A percentile compares a stretch with the other conserved stretches of the same genome.
phyloP scores from a whole-genome alignment of 331 rosid species.

The Saraca asoca region DNA sequence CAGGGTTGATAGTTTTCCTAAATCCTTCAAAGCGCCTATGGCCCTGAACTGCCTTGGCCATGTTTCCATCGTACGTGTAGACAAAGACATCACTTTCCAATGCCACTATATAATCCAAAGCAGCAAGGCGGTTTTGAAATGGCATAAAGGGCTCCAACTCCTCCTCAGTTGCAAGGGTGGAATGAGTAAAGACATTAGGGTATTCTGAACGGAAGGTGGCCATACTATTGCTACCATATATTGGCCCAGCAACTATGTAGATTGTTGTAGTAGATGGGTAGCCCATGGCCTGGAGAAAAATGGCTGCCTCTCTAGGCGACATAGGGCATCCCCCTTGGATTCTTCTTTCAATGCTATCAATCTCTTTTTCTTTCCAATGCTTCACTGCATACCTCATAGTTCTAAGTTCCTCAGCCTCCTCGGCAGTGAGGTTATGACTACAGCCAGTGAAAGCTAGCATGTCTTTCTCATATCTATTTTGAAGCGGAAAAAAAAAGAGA shows the following conservation, averaged over 20 bases:
- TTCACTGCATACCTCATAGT: constrained; percentile 78
- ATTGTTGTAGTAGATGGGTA: constrained; percentile 91
- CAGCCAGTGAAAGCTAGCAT: constrained; percentile 99
- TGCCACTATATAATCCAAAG: constrained; percentile 88
- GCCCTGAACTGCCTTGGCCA: constrained; percentile 99
- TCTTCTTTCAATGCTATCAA: constrained; percentile 69
- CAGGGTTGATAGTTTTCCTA: constrained; percentile 85
- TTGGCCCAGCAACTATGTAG: constrained; percentile 95
- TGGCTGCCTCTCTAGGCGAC: constrained; percentile 96
- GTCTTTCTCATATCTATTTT: constrained; percentile 89
- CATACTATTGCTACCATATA: constrained; percentile 82
- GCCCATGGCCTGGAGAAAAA: constrained; percentile 94
- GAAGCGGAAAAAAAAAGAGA: neutral
- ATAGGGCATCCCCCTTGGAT: constrained; percentile 93
- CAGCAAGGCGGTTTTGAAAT: constrained; percentile 91
- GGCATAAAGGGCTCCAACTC: constrained; percentile 80
- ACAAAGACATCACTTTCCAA: constrained; percentile 91
- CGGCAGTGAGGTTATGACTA: constrained; percentile 78
- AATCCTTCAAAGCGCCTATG: constrained; percentile 92
- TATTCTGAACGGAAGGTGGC: constrained; percentile 61
- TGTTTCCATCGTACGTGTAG: constrained; percentile 94
- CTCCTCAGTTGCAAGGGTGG: constrained; percentile 77
- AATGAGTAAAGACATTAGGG: constrained; percentile 80
- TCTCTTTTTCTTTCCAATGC: constrained; percentile 98
- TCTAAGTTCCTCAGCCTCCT: constrained; percentile 75